Base-by-base conservation (phyloP, 164 flowering plant genomes). In the Berberis thunbergii region DNA sequence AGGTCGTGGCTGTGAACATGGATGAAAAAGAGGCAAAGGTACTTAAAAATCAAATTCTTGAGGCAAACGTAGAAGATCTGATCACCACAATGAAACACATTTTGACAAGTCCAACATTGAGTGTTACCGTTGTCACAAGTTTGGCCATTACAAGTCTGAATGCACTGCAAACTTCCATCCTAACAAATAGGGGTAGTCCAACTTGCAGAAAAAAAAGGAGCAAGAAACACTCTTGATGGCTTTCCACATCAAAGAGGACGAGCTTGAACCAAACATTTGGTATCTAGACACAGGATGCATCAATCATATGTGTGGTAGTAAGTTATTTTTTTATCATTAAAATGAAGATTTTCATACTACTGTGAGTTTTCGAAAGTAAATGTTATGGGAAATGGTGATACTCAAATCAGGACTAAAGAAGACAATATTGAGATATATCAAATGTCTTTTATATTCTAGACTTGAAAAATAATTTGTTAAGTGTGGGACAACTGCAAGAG, bases 371-470 rank as follows among this genome's bases (percentile, higher is more conserved):
- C 26, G 0, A 26, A 26, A 26, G 26, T 26, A 26, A 26, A 52
- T 41, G 59, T 67, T 7, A 40, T 61, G 61, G 66, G 70, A 61
- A 67, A 67, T 6, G 59, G 70, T 50, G 50, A 67, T 54, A 11
- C 61, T 60, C 9, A 67, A 2, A 43, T 56, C 13, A 40, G 44
- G 38, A 65, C 62, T 3, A 45, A 57, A 11, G 42, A 65, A 3
- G 45, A 45, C 45, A 3, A 9, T 56, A 7, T 40, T 43, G 58
- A 40, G 42, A 61, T 3, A 65, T 65, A 10, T 65, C 62, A 4
- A 65, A 57, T 57, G 54, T 65, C 7, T 57, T 57, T 38, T 58
- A 49, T 65, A 12, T 48, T 48, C 55, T 55, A 39, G 45, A 26
- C 26, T 26, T 26, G 26, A 26, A 26, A 26, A 26, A 26, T 26